Evolutionary conservation across 768 basidiomycete species (phyloP), one percentile per base, ranked within the genome.

Genomic region (Lactarius sp.): DNA sequence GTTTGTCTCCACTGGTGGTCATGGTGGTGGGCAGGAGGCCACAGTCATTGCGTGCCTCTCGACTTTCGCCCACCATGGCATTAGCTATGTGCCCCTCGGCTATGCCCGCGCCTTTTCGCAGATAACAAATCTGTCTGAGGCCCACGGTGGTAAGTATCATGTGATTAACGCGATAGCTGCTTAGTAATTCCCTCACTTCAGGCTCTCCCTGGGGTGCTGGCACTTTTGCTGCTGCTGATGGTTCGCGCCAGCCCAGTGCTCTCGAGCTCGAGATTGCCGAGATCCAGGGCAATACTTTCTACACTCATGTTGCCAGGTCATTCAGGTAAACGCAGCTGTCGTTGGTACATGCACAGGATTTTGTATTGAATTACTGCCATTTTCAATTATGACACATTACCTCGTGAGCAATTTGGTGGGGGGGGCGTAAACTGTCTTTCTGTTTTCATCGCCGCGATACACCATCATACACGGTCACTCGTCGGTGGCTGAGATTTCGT

Each of bases 191-290:
- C 16, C 44, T 59, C 12, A 55, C 55, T 31, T 5, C 66, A 86
- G 87, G 87, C 14, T 87, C 87, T 16, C 83, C 90, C 22, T 92
- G 85, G 83, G 91, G 90, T 49, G 87, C 90, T 27, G 87, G 86
- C 27, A 86, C 86, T 12, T 80, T 81, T 65, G 79, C 85, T 37
- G 79, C 74, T 1, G 42, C 69, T 2, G 73, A 77, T 57, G 84
- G 83, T 4, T 68, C 73, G 6, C 82, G 85, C 62, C 71, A 77
- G 64, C 83, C 85, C 1, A 71, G 75, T 9, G 59, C 70, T 5
- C 77, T 82, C 33, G 87, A 88, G 70, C 73, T 80, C 36, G 76
- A 80, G 62, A 70, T 86, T 5, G 83, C 82, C 7, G 66, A 53
- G 8, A 73, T 77, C 46, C 86, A 88, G 65, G 86, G 86, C 56